Evolutionary conservation across 1,284 basidiomycete species (phyloP), one percentile per base, ranked within the genome.

Genomic region (Apiotrichum veenhuisii): DNA sequence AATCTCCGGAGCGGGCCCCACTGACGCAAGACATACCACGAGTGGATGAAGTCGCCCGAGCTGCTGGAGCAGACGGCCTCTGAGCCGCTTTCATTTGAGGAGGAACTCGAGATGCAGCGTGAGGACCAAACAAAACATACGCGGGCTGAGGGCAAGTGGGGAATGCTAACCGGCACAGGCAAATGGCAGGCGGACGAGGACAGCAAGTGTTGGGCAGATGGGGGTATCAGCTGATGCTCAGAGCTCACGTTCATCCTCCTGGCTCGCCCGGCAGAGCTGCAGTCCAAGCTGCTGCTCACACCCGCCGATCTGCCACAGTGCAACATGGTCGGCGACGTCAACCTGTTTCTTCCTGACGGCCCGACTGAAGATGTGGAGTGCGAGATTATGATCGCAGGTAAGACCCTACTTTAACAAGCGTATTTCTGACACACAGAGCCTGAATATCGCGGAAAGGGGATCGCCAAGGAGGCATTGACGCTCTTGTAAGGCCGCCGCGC

Each of bases 91-190:
- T 84, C 82, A 0, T 77, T 93, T 12, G 86, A 89, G 52, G 85
- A 95, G 70, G 95, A 97, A 70, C 87, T 87, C 63, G 87, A 87
- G 22, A 97, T 98, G 93, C 93, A 97, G 74, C 80, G 91, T 91
- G 68, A 55, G 85, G 2, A 23, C 10, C 20, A 15, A 20, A n/a
- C 7, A 9, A 23, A 5, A 5, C 14, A 8, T 12, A n/a, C 14
- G 17, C n/a, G 52, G 10, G 30, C 40, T 48, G 22, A 59, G 26
- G 1, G 36, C 65, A 5, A 2, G 18, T n/a, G n/a, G n/a, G n/a
- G n/a, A n/a, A n/a, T n/a, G n/a, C n/a, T n/a, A n/a, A n/a, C n/a
- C n/a, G n/a, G n/a, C n/a, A n/a, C n/a, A 92, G 89, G 78, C 46
- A 89, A 87, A 70, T 97, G 94, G 94, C 86, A 86, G 63, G 70